A percentile compares a stretch with the other conserved stretches of the same genome.
phyloP scores from a whole-genome alignment of 202 grass and related monocot genomes.

The Dendrocalamus latiflorus region DNA sequence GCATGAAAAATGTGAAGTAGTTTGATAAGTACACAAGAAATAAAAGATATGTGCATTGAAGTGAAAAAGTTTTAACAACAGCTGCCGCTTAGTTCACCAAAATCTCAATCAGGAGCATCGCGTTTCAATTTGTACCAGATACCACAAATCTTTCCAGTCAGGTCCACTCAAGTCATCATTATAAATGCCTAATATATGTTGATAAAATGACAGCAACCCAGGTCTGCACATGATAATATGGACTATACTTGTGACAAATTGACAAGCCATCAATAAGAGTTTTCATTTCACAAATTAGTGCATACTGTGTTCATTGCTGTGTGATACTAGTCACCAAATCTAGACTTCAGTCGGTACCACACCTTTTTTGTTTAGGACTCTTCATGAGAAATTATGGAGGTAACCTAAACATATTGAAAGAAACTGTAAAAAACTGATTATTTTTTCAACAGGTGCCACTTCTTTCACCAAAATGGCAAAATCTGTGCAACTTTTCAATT shows the following conservation, averaged over 20 bases:
- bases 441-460: neutral
- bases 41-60: neutral
- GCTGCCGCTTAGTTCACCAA: neutral
- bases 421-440: neutral
- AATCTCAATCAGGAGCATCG: neutral
- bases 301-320: neutral
- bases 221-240: neutral
- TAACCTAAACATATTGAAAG: neutral
- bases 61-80: neutral
- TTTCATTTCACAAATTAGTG: neutral
- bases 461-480: neutral
- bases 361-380: neutral
- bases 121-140: neutral
- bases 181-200: neutral
- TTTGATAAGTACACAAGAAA: neutral
- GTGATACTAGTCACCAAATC: neutral
- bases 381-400: neutral
- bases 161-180: neutral
- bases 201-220: neutral
- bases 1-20: neutral
- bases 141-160: neutral
- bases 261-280: neutral
- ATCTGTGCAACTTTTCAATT: neutral
- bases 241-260: neutral
- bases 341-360: neutral